Evolutionary conservation across 2,329 filamentous ascomycete genomes (phyloP), one percentile per base, ranked within the genome.

Genomic region (Phialophora verrucosa): DNA sequence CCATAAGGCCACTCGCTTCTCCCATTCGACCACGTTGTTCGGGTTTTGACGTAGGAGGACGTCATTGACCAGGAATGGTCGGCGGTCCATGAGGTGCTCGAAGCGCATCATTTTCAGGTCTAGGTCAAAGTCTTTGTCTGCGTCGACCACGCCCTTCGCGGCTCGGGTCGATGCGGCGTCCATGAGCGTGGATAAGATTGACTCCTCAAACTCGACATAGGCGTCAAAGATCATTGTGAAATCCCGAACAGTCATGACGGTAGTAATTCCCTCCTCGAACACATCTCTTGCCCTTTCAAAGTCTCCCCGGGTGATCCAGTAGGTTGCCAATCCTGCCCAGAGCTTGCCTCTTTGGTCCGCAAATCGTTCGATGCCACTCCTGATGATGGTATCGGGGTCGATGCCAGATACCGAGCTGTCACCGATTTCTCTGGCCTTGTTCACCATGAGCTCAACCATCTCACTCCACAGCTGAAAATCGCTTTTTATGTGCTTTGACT

Each of bases 31-130:
- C 59, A 99, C 94, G 74, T 93, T 97, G 81, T 97, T 92, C 0
- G 95, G 94, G 74, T 99, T 99, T 76, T 99, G 95, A 53, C 96
- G 89, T 55, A 99, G 83, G 14, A 98, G 83, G 20, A 99, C 95
- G 76, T 99, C 95, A 78, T 99, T 99, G 56, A 99, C 87, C 55
- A 99, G 84, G 82, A 99, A 99, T 3, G 95, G 94, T 62, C 95
- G 87, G 61, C 95, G 89, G 78, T 99, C 94, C 94, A 99, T 98
- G 62, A 99, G 84, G 74, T 97, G 93, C 78, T 99, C 95, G 74
- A 99, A 99, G 62, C 95, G 89, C 86, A 97, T 90, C 93, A 99
- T 97, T 59, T 93, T 89, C 72, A 98, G 92, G 77, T 99, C 96
- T 32, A 99, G 85, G 74, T 98, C 94, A 68, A 96, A 92, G 76